Evolutionary conservation across 192 early-diverging fungal genomes (phyloP).

Genomic region (Coemansia sp.): DNA sequence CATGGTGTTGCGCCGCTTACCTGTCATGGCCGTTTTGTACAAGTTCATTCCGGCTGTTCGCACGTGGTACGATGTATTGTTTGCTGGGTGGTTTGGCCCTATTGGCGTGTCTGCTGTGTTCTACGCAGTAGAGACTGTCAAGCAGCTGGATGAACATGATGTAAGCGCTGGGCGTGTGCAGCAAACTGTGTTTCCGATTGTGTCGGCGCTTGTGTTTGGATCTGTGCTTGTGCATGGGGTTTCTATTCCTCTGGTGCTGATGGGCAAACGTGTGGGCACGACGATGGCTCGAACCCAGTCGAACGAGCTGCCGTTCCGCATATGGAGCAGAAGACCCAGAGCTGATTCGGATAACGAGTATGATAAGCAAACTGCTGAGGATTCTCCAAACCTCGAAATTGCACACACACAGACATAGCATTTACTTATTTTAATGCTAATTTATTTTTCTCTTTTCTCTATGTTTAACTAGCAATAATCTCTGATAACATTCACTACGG

Average conservation of each 20-base stretch:
- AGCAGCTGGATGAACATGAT: constrained; percentile 34
- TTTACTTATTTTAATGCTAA: not conserved
- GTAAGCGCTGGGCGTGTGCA: constrained; percentile 15
- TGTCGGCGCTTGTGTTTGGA: constrained; percentile 73
- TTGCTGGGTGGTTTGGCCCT: constrained; percentile 91
- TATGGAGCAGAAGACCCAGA: not conserved
- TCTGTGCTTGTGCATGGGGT: constrained; percentile 83
- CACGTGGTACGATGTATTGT: constrained; percentile 72
- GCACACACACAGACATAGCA: not conserved
- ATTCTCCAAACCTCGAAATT: not conserved
- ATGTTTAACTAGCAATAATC: not conserved
- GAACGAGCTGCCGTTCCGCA: constrained; percentile 3
- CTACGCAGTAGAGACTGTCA: constrained; percentile 56
- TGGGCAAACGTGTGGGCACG: constrained; percentile 53
- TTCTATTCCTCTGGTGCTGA: constrained; percentile 73
- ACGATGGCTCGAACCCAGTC: constrained; percentile 29
- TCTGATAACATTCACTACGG: too few species aligned
- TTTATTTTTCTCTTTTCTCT: not conserved
- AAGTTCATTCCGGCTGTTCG: constrained; percentile 67
- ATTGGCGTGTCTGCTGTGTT: constrained; percentile 71
- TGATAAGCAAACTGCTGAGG: not conserved
- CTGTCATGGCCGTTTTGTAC: constrained; percentile 64
- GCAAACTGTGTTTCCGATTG: constrained; percentile 56
- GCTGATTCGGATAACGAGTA: not conserved
- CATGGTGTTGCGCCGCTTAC: constrained; percentile 72